These are phyloP conservation scores for Taxillus chinensis DNA, from an alignment of 164 flowering plant genomes.

Conservation along the genomic window DNA sequence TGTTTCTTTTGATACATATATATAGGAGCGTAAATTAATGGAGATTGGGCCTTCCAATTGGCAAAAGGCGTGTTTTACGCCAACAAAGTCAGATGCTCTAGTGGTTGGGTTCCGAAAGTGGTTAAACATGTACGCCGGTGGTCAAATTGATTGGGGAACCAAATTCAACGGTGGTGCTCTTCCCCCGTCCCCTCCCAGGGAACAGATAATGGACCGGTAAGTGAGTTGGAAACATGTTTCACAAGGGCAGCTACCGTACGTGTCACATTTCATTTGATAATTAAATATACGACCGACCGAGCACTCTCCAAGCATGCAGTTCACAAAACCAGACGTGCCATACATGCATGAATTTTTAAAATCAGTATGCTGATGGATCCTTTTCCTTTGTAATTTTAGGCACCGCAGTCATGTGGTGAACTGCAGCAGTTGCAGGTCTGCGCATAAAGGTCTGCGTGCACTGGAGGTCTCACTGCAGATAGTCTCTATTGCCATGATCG, in stretches of 20 bases:
- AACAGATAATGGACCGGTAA: slow-evolving; percentile 82
- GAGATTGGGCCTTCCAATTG: slow-evolving; percentile 60
- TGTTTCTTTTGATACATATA: too few relatives aligned
- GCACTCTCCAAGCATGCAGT: too few relatives aligned
- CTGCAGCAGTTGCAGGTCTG: slow-evolving; percentile 70
- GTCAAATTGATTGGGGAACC: slow-evolving; percentile 60
- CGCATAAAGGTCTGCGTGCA: slow-evolving; percentile 44
- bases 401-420: slow-evolving; percentile 80
- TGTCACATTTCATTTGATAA: too few relatives aligned
- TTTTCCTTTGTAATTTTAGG: slow-evolving; percentile 24
- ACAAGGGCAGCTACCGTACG: too few relatives aligned
- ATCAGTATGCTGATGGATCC: too few relatives aligned
- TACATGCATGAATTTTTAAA: too few relatives aligned
- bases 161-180: slow-evolving; percentile 34
- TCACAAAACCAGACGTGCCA: too few relatives aligned
- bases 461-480: slow-evolving; percentile 51
- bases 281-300: too few relatives aligned
- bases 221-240: too few relatives aligned
- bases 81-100: slow-evolving; percentile 76
- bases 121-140: slow-evolving; percentile 66
- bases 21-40: slow-evolving; percentile 61
- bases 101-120: slow-evolving; percentile 73
- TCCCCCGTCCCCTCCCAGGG: slow-evolving; percentile 71
- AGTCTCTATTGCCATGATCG: slow-evolving; percentile 44
- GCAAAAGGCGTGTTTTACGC: slow-evolving; percentile 81